phyloP scores from a whole-genome alignment of 805 yeast species.

The Vanderwaltozyma verrucispora region DNA sequence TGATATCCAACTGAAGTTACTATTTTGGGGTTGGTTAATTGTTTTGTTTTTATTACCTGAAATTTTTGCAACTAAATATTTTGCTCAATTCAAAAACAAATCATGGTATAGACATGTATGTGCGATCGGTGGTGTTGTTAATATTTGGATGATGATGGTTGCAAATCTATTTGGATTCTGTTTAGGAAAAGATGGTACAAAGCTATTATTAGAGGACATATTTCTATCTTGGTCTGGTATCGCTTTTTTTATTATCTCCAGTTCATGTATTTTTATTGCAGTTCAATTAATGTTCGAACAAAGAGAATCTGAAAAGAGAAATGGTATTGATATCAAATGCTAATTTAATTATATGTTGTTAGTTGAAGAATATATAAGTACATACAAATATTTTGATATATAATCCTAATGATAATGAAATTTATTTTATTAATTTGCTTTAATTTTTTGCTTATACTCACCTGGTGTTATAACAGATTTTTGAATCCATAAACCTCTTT shows the following conservation, averaged over 20 bases:
- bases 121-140: constrained; percentile 77
- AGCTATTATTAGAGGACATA: constrained; percentile 54
- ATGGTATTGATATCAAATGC: constrained; percentile 76
- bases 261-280: constrained; percentile 64
- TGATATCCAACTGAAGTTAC: constrained; percentile 76
- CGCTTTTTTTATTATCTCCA: constrained; percentile 48
- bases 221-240: constrained; percentile 63
- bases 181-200: constrained; percentile 79
- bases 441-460: constrained; percentile 44
- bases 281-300: constrained; percentile 91
- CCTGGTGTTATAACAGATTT: constrained; percentile 60
- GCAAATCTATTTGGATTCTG: constrained; percentile 95
- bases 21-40: constrained; percentile 94
- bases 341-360: constrained; percentile 6
- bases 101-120: constrained; percentile 77
- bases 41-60: constrained; percentile 87
- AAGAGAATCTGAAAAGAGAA: constrained; percentile 75
- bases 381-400: background rate
- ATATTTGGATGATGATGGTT: constrained; percentile 97
- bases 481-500: constrained; percentile 62
- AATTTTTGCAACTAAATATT: constrained; percentile 43
- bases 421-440: background rate
- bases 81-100: constrained; percentile 31
- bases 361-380: background rate
- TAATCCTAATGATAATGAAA: background rate